Base-by-base conservation (phyloP, 2,329 filamentous ascomycete genomes). In the Aspergillus glaucus region DNA sequence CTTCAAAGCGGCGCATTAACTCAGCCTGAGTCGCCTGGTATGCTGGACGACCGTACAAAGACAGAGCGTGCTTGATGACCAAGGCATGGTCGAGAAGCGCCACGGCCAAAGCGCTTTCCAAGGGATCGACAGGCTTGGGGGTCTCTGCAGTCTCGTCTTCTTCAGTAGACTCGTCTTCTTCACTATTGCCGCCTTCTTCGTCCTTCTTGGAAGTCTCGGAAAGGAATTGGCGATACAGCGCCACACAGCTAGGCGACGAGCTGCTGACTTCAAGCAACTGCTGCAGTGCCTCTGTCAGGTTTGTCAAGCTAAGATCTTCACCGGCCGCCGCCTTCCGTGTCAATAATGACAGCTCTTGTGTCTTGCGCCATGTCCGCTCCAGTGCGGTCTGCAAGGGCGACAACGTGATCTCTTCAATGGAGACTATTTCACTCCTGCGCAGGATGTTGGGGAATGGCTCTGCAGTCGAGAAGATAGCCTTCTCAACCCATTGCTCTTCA, bases 381-480 rank as follows among this genome's bases (percentile, higher is more conserved):
- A 97, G 76, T 0, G 87, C 92, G n/a, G 89, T 91, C 68, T 96
- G 87, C 50, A 93, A 76, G 6, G 91, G 84, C 28, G 79, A 80
- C 22, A 96, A 75, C 9, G 77, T 77, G 15, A 89, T 67, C 44
- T 85, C 84, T 15, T 84, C 79, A 1, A 80, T 76, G 6, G 81
- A 75, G 12, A 94, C 72, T 51, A 97, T 87, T 70, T 96, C 91
- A 58, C 88, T 95, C 48, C 91, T 82, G 28, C 89, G 82, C 22
- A 96, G 74, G 44, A 97, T 94, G 1, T 91, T 96, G 1, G 92
- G 93, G 72, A 97, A 97, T 0, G 85, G 71, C 60, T 96, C 91
- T 0, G 84, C 85, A 0, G 90, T 92, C 0, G 83, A 87, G 65
- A 89, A 95, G 1, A 96, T 71, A 0, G 84, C 79, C 75, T 96